These are phyloP conservation scores for Daldinia vernicosa DNA, from an alignment of 495 filamentous ascomycete species.

Conservation along the genomic window DNA sequence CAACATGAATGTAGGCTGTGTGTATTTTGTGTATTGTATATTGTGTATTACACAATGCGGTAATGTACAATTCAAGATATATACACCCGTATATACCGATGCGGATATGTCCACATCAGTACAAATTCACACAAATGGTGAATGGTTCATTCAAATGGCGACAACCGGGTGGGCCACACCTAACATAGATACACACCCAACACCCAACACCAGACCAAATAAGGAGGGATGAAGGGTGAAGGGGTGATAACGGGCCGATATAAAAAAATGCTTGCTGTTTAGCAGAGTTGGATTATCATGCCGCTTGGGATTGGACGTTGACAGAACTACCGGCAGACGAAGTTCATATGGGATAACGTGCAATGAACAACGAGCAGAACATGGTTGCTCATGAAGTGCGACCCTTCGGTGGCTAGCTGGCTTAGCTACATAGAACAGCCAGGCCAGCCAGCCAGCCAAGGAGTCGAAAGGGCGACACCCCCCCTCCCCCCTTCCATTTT, in stretches of 20 bases:
- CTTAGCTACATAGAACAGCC: constrained; percentile 7
- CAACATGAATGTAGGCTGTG: constrained; percentile 6
- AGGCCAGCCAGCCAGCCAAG: constrained; percentile 27
- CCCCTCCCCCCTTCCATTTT: constrained; percentile 24
- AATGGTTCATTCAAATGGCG: constrained; percentile 30
- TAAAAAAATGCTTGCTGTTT: constrained; percentile 24
- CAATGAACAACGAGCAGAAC: constrained; percentile 22
- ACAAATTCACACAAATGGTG: constrained; percentile 21
- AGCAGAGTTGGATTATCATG: constrained; percentile 13
- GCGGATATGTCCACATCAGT: constrained; percentile 15
- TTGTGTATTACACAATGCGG: not conserved
- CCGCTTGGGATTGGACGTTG: constrained; percentile 37
- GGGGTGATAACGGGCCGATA: constrained; percentile 41
- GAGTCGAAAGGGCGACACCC: constrained; percentile 10
- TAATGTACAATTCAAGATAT: constrained; percentile 18
- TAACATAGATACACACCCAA: constrained; percentile 11
- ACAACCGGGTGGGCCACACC: constrained; percentile 37
- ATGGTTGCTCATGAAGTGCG: constrained; percentile 33
- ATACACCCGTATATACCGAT: constrained; percentile 1
- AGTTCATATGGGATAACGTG: constrained; percentile 43
- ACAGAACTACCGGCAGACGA: constrained; percentile 37
- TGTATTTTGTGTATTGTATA: not conserved
- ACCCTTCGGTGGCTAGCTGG: constrained; percentile 29
- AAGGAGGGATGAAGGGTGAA: constrained; percentile 1
- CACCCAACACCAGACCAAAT: not conserved